Base-by-base conservation (phyloP, 192 early-diverging fungal genomes). In the Coemansia sp. region DNA sequence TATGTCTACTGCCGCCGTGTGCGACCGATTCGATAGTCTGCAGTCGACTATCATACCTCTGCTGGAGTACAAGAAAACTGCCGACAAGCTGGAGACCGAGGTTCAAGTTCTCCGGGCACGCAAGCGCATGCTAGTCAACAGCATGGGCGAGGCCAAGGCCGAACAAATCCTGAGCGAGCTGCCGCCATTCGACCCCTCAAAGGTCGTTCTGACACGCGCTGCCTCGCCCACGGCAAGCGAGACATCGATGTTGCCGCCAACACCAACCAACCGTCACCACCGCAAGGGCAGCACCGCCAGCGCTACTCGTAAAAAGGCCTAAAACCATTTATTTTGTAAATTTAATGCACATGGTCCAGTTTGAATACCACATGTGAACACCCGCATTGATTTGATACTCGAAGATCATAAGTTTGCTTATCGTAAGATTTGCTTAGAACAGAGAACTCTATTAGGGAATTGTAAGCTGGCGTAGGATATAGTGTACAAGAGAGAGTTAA, bases 1-100 rank as follows among this genome's bases (percentile, higher is more conserved):
- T 7, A 95, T 97, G 91, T 90, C 92, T 5, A 97, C 94, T 4
- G 88, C 86, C 13, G 82, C 85, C 0, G 90, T 97, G 21, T 93
- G 91, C 75, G 85, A 88, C 28, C 90, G 89, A 64, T 96, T 91
- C 73, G 91, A 93, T 53, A 86, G 88, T 50, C 75, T 98, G 57
- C 89, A 91, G 62, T 81, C 85, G 47, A 91, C 89, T 11, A 89
- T 96, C 61, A 76, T 93, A 44, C 87, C 77, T 26, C 71, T 96
- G 68, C 74, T 95, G 58, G 96, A 98, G 66, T 76, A 93, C 57
- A 95, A 94, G 73, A 92, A 92, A 67, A 82, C 85, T 7, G 89
- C 87, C 1, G 96, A 98, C 72, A 93, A 91, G 80, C 70, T 88
- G 7, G 93, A 96, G 67, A 75, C 85, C 6, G 95, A 96, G 46